Evolutionary conservation across 805 yeast species (phyloP), one percentile per base, ranked within the genome.

Genomic region (Priceomyces castillae): DNA sequence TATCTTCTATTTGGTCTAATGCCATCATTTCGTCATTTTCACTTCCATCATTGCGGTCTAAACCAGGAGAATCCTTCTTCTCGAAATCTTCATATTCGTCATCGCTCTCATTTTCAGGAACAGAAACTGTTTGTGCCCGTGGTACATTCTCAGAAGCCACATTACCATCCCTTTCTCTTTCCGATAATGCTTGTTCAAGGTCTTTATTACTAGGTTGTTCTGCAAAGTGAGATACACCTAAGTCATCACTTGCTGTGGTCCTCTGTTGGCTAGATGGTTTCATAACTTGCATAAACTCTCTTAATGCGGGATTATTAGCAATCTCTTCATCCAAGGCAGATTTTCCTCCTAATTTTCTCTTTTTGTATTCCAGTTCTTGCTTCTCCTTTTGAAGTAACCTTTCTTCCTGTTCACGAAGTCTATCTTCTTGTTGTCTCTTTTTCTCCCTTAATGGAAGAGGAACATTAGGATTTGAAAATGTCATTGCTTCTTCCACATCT

Each of bases 261-360:
- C 82, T 77, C 3, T 76, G 76, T 57, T 84, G 84, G 26, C 76
- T 69, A 4, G 84, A 67, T 1, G 95, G 92, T 53, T 86, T 86
- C 82, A 88, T 85, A 4, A 86, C 85, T 50, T 86, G 86, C 62
- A 92, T 73, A 51, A 78, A 92, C 59, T 94, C 98, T 55, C 77
- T 76, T 56, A 92, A 74, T 50, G 83, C 81, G 5, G 84, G 81
- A 60, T 88, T 78, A 38, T 64, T 71, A 19, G 71, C 79, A 51
- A 86, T 82, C 50, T 84, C 85, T 20, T 76, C 75, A 49, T 81
- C 86, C 15, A 86, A 66, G 16, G 59, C 51, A 1, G 67, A 59
- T 57, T 46, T 67, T 45, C 56, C 59, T 47, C 43, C 53, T 36
- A 50, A 69, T 11, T 45, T 44, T 54, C 62, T 69, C 49, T 71